Evolutionary conservation across 345 rosid genomes (phyloP).

Genomic region (Clarkia xantiana): DNA sequence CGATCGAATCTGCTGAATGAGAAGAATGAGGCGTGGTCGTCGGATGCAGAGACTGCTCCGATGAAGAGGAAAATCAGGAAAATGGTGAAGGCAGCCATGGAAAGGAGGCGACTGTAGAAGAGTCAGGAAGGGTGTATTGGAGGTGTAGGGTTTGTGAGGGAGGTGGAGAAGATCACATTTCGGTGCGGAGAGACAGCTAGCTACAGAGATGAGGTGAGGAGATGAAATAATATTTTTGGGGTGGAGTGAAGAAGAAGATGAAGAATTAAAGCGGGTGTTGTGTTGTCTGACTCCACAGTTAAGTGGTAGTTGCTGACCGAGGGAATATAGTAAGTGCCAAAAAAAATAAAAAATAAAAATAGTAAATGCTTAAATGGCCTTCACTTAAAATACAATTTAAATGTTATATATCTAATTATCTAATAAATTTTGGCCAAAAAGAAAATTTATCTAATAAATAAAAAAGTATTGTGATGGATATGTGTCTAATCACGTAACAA

Average conservation of each 20-base stretch:
- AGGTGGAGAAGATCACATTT: slow-evolving; percentile 2
- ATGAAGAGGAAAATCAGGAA: slow-evolving; percentile 18
- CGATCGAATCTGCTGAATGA: slow-evolving; percentile 29
- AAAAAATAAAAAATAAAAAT: too few relatives aligned
- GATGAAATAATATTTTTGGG: slow-evolving; percentile 3
- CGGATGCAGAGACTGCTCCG: slow-evolving; percentile 18
- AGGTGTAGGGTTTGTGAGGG: slow-evolving; percentile 13
- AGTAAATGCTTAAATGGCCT: too few relatives aligned
- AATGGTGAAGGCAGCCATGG: too few relatives aligned
- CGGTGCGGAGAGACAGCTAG: slow-evolving; percentile 15
- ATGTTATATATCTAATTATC: too few relatives aligned
- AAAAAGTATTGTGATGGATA: too few relatives aligned
- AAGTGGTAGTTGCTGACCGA: too few relatives aligned
- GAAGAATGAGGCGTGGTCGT: slow-evolving; percentile 25
- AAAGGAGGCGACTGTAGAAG: background rate
- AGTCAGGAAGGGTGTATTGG: background rate
- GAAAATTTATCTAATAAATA: too few relatives aligned
- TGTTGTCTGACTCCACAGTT: background rate
- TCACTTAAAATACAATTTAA: too few relatives aligned
- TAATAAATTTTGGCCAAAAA: too few relatives aligned
- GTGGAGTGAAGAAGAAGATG: slow-evolving; percentile 7
- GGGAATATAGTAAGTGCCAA: background rate
- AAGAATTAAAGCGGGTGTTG: slow-evolving; percentile 17
- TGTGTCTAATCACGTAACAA: too few relatives aligned
- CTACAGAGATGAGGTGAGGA: slow-evolving; percentile 11